phyloP scores from a whole-genome alignment of 495 filamentous ascomycete species.

The Penicillium cosmopolitanum region DNA sequence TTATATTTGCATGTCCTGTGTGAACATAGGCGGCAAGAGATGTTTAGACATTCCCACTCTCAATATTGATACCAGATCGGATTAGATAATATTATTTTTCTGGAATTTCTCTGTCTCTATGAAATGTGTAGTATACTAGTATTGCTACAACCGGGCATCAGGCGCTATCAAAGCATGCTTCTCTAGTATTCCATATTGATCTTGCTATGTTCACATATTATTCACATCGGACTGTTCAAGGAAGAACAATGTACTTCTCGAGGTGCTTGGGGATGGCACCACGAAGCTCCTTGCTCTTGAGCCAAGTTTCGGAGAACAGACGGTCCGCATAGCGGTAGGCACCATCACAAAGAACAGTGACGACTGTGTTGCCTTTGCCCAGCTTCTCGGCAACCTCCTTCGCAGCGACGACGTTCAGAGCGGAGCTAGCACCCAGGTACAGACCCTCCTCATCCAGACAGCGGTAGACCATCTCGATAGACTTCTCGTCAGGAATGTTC shows the following conservation, averaged over 20 bases:
- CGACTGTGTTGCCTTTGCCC: conserved; percentile 86
- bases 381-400: conserved; percentile 92
- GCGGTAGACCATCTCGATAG: conserved; percentile 96
- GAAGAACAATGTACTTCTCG: conserved; percentile 90
- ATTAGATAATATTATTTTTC: not conserved
- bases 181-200: not conserved
- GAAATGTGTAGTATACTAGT: not conserved
- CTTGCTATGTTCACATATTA: conserved; percentile 24
- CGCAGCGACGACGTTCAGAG: conserved; percentile 92
- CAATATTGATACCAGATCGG: conserved; percentile 9
- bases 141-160: too few relatives aligned
- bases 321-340: conserved; percentile 96
- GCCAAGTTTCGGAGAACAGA: conserved; percentile 87
- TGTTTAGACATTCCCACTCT: conserved; percentile 7
- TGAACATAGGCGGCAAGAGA: conserved; percentile 1
- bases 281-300: conserved; percentile 80
- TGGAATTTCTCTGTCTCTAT: not conserved
- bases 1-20: conserved; percentile 9
- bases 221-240: conserved; percentile 47
- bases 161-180: not conserved
- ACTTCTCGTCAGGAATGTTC: conserved; percentile 87
- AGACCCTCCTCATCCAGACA: conserved; percentile 96
- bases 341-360: conserved; percentile 92
- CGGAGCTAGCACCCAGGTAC: conserved; percentile 91
- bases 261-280: conserved; percentile 82